These are phyloP conservation scores for Daldinia grandis DNA, from an alignment of 495 filamentous ascomycete species.

Conservation along the genomic window DNA sequence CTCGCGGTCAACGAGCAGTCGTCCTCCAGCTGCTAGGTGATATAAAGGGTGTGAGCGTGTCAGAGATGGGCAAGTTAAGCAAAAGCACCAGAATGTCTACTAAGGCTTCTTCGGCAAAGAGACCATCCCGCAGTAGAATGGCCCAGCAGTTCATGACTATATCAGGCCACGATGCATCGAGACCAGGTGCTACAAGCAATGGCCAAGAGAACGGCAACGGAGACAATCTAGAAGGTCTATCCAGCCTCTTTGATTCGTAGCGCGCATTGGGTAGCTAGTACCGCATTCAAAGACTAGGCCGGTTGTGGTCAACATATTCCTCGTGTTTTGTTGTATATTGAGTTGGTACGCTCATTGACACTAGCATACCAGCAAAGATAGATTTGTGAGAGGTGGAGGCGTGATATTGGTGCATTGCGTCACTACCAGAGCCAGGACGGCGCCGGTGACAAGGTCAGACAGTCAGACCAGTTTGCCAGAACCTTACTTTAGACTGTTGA, in stretches of 20 bases:
- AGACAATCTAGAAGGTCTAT: conserved; percentile 44
- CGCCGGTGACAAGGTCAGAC: conserved; percentile 19
- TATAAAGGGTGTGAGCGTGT: conserved; percentile 86
- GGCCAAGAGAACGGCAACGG: conserved; percentile 29
- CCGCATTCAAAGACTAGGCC: background rate
- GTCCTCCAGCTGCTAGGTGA: conserved; percentile 88
- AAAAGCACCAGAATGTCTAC: conserved; percentile 49
- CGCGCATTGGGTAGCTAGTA: no score
- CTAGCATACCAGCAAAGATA: background rate
- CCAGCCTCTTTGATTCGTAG: conserved; percentile 45
- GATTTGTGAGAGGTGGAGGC: background rate
- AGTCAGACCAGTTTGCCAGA: conserved; percentile 8
- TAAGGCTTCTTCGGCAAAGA: conserved; percentile 39
- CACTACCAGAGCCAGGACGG: conserved; percentile 1
- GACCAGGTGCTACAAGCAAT: background rate
- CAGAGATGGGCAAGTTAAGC: conserved; percentile 86
- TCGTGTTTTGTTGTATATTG: background rate
- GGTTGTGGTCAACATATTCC: background rate
- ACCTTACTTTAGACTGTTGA: conserved; percentile 1
- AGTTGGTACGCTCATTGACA: background rate
- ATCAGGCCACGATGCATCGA: conserved; percentile 8
- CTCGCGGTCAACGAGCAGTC: conserved; percentile 79
- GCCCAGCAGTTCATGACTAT: conserved; percentile 64
- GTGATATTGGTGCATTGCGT: background rate
- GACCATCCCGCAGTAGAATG: conserved; percentile 60